Percentiles rank a stretch among this genome's conserved stretches.
phyloP scores from a whole-genome alignment of 2,329 filamentous ascomycete species.

The Atkinsonella texensis region DNA sequence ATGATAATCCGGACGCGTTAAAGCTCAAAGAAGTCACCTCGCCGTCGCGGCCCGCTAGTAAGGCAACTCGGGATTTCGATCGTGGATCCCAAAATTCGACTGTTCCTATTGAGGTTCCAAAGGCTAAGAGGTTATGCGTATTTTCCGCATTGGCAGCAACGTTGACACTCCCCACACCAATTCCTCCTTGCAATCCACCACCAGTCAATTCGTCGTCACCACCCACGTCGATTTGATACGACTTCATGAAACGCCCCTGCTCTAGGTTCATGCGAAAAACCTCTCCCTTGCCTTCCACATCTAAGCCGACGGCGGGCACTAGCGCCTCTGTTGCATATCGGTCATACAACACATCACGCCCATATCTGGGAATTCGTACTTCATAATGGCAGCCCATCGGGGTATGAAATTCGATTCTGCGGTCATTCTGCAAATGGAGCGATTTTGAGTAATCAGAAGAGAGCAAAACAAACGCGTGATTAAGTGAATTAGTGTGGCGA shows the following conservation, averaged over 20 bases:
- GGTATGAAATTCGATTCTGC: slow-evolving; percentile 86
- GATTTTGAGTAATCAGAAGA: slow-evolving; percentile 91
- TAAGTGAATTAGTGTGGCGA: slow-evolving; percentile 82
- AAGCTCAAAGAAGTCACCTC: slow-evolving; percentile 86
- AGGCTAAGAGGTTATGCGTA: slow-evolving; percentile 81
- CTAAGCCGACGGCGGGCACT: slow-evolving; percentile 77
- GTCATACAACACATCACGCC: slow-evolving; percentile 80
- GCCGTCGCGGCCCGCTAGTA: slow-evolving; percentile 55
- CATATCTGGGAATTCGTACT: slow-evolving; percentile 84
- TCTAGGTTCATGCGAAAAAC: slow-evolving; percentile 91
- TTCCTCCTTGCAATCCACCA: slow-evolving; percentile 73
- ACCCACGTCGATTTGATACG: slow-evolving; percentile 83
- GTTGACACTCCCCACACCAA: slow-evolving; percentile 77
- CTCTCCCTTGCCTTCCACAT: slow-evolving; percentile 75
- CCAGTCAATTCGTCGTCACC: slow-evolving; percentile 62
- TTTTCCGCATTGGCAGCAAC: slow-evolving; percentile 75
- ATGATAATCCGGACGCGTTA: slow-evolving; percentile 66
- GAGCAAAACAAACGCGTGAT: slow-evolving; percentile 80
- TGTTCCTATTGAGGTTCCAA: slow-evolving; percentile 89
- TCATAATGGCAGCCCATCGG: slow-evolving; percentile 78
- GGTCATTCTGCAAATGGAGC: slow-evolving; percentile 82
- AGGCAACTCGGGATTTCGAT: slow-evolving; percentile 67
- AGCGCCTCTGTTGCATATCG: slow-evolving; percentile 71
- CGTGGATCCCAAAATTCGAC: slow-evolving; percentile 95
- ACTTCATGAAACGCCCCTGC: slow-evolving; percentile 84